Base-by-base conservation (phyloP, 1,284 basidiomycete species). In the Ceratobasidium sp. region DNA sequence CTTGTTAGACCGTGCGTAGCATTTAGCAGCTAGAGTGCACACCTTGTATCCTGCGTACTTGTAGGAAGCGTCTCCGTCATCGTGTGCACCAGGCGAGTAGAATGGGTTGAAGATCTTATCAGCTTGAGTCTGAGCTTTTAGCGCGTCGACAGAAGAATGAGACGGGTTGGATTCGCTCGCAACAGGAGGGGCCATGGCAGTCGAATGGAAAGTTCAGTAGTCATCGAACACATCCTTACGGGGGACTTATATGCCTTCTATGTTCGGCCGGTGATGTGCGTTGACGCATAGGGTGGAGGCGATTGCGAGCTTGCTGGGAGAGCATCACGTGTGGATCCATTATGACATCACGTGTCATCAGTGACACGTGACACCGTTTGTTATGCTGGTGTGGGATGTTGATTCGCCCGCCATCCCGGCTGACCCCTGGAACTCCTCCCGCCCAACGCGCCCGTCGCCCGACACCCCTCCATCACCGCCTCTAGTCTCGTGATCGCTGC, bases 31-130 rank as follows among this genome's bases (percentile, higher is more conserved):
- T 46, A 1, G 49, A 3, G 38, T 5, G 61, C 80, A 75, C 74
- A 88, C 90, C 84, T 89, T 91, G 80, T 87, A 90, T 47, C 88
- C 81, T 28, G 86, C 84, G 76, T 84, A 87, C 77, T 86, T 78
- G 80, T 93, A 92, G 41, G 76, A 78, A 23, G 85, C 82, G 74
- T 88, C 84, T 58, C 79, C 84, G 55, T 87, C 84, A 64, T 87
- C 85, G 1, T 80, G 85, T 21, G 82, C 82, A 30, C 84, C 82
- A 57, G 89, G 89, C 1, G 88, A 89, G 76, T 91, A 90, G 80
- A 91, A 91, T 0, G 89, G 87, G 77, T 91, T 91, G 81, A 87
- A 82, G 49, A 85, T 61, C 49, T 71, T 58, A 8, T 71, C 58
- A n/a, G 55, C 69, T 26, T 62, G 59, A 38, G 35, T 11, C 43